Evolutionary conservation across 1,284 basidiomycete genomes (phyloP).

Genomic region (Moniliella sp.): DNA sequence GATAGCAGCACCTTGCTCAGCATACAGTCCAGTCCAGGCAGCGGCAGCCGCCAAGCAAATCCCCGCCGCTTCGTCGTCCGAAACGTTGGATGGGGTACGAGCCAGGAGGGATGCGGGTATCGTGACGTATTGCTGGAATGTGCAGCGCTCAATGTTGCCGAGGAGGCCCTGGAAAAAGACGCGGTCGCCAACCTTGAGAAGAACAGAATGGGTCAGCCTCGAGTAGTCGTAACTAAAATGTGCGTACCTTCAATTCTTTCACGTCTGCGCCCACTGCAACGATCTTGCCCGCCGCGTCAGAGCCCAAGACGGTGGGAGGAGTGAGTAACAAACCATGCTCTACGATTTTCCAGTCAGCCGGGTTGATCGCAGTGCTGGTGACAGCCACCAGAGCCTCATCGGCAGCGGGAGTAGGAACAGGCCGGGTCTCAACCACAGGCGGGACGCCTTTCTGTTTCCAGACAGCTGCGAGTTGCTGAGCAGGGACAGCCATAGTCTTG

Average conservation of each 20-base stretch:
- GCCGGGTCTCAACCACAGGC: no score
- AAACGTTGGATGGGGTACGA: constrained; percentile 10
- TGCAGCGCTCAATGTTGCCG: constrained; percentile 7
- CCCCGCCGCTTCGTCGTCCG: constrained; percentile 14
- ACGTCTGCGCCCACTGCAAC: not conserved
- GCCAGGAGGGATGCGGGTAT: constrained; percentile 10
- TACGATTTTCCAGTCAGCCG: constrained; percentile 18
- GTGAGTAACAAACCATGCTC: constrained; percentile 5
- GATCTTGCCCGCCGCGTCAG: constrained; percentile 12
- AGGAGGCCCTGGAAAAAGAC: constrained; percentile 24
- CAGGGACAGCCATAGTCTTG: no score
- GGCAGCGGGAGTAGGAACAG: constrained; percentile 4
- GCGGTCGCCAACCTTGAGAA: constrained; percentile 10
- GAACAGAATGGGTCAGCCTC: no score
- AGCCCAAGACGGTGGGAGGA: constrained; percentile 13
- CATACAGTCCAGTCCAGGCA: constrained; percentile 10
- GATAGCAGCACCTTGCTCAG: constrained; percentile 5
- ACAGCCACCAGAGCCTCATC: constrained; percentile 11
- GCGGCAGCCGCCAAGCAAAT: constrained; percentile 12
- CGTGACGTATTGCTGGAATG: constrained; percentile 16
- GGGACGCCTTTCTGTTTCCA: no score
- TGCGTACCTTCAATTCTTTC: not conserved
- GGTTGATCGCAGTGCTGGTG: constrained; percentile 17
- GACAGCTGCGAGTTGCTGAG: no score
- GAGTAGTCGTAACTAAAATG: no score